Evolutionary conservation across 768 basidiomycete species (phyloP), one percentile per base, ranked within the genome.

Genomic region (Hericium rajendrae): DNA sequence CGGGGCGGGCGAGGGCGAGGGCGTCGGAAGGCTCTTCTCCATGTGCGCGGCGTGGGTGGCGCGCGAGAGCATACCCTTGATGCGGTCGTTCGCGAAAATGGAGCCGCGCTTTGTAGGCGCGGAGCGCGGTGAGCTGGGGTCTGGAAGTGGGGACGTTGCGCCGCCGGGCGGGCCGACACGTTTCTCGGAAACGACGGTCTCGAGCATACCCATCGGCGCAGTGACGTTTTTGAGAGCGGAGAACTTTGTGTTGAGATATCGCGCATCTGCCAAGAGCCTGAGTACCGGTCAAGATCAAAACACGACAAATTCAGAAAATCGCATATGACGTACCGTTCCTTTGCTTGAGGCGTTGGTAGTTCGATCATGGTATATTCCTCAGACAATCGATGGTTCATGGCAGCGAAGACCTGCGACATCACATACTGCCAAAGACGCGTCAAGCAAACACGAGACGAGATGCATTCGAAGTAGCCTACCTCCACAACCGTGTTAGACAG

Each of bases 391-490:
- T 91, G 85, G 70, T 93, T 93, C 71, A 97, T 94, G 13, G 91
- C 86, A 18, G 89, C 89, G 59, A 97, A 86, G 13, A 98, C 97
- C 68, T 97, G 91, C 38, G 85, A 82, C 91, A 97, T 94, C 67
- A 99, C 92, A 69, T 81, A 82, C 91, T 97, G 68, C 22, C 32
- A 32, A 9, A 32, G 32, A 32, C 32, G 6, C 6, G 32, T 32
- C 32, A 60, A 52, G 54, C 61, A 55, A 59, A 58, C 57, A 41
- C 41, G 22, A 48, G 32, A 51, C 39, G 37, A 38, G 46, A 53
- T 12, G 12, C 53, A 53, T 20, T 22, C n/a, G 3, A 56, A 10
- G 20, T 46, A 9, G 66, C 84, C 66, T 66, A 91, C 93, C 82
- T 94, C 91, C 48, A 97, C 90, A 26, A 92, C 79, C 37, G 81